phyloP scores from a whole-genome alignment of 2,329 filamentous ascomycete species.

The Epichloe sp. region DNA sequence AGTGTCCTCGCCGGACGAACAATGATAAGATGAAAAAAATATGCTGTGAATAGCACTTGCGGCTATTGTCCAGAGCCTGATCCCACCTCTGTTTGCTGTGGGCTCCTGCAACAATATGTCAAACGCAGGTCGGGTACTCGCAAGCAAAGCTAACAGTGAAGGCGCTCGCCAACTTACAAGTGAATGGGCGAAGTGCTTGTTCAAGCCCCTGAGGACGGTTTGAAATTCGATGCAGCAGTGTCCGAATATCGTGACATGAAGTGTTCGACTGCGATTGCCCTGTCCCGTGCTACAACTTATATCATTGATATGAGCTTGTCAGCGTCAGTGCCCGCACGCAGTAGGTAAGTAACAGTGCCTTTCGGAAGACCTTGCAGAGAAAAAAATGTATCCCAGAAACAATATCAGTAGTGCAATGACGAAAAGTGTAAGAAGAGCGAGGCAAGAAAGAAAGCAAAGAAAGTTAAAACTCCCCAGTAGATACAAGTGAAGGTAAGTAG shows the following conservation, averaged over 20 bases:
- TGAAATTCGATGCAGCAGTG: not conserved
- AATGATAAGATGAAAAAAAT: not conserved
- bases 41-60: not conserved
- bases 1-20: too few species aligned
- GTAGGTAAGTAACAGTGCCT: not conserved
- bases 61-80: not conserved
- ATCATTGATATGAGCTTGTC: not conserved
- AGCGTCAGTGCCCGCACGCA: not conserved
- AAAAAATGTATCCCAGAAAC: not conserved
- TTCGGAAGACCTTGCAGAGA: not conserved
- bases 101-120: not conserved
- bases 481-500: not conserved
- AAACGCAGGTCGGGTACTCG: not conserved
- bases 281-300: not conserved
- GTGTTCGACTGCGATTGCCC: not conserved
- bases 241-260: not conserved
- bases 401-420: not conserved
- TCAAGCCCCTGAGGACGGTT: not conserved
- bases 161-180: not conserved
- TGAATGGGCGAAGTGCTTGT: not conserved
- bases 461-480: not conserved
- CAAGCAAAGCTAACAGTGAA: not conserved
- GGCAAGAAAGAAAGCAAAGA: not conserved
- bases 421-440: not conserved
- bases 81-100: not conserved